Base-by-base conservation (phyloP, 2,329 filamentous ascomycete species). In the Arthrobotrys megalospora region DNA sequence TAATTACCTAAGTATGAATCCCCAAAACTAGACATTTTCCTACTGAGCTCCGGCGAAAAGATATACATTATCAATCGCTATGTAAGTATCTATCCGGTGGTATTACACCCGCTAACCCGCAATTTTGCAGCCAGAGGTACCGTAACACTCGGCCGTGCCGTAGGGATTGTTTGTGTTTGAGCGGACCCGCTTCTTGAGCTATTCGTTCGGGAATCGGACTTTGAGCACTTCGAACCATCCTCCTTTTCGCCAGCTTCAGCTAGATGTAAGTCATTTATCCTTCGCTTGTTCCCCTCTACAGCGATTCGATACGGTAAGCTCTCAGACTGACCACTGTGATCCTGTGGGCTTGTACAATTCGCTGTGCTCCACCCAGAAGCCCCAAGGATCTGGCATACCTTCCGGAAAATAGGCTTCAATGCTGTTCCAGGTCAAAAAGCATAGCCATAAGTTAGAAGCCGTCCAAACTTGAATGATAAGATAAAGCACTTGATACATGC, bases 401-500 rank as follows among this genome's bases (percentile, higher is more conserved):
- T 64, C 16, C 67, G 52, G 32, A 78, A 52, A 7, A 78, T 6
- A 8, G 75, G 75, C 45, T 68, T 78, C 19, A 78, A 52, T 11
- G 75, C 67, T 78, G 12, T 62, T 69, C 36, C 7, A 28, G 8
- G 21, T 6, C 10, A 53, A n/a, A 6, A 47, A 32, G 32, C 21
- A 28, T 28, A 28, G 24, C 24, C 5, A 5, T 28, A 28, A 28
- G 24, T 28, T 28, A 28, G 24, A 28, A 28, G 24, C 5, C 5
- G 24, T 28, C 24, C 24, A 28, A 28, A 28, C 2, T 5, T 28
- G 24, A 28, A 28, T 28, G 24, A 28, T 28, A 28, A 28, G 5
- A 28, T 28, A 28, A 28, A 28, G 24, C 24, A 28, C 24, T 28
- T 5, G 24, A 28, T 28, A 28, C 24, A 28, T 5, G 24, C 5